Conservation (phyloP, 2,329 filamentous ascomycete species). For the Myrmaecium sp. region DNA sequence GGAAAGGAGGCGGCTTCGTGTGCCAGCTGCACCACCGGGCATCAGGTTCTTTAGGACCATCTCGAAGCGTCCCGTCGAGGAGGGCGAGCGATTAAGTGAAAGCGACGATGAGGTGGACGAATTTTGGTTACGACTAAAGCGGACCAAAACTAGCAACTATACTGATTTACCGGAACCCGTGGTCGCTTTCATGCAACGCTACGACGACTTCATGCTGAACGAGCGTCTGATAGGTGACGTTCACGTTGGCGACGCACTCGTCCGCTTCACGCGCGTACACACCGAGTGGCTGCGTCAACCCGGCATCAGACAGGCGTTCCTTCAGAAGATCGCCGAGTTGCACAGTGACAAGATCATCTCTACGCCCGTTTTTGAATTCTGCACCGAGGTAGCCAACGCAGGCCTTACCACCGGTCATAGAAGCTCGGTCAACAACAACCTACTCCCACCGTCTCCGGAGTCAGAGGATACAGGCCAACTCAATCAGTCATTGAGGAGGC, state of each 20-base stretch:
- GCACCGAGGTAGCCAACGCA: slow-evolving; percentile 4
- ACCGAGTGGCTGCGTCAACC: slow-evolving; percentile 9
- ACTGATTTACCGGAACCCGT: slow-evolving; percentile 5
- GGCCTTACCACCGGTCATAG: background rate
- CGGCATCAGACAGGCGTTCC: slow-evolving; percentile 11
- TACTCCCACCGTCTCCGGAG: background rate
- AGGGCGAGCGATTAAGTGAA: slow-evolving; percentile 23
- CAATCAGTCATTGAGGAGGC: background rate
- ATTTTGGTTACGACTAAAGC: slow-evolving; percentile 18
- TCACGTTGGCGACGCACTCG: slow-evolving; percentile 19
- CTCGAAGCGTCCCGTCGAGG: slow-evolving; percentile 20
- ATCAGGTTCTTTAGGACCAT: slow-evolving; percentile 23
- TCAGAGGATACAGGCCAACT: background rate
- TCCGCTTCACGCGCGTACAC: slow-evolving; percentile 21
- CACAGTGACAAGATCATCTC: slow-evolving; percentile 13
- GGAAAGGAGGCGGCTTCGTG: slow-evolving; percentile 13
- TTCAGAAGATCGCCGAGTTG: slow-evolving; percentile 17
- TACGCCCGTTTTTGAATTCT: slow-evolving; percentile 8
- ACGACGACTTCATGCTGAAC: slow-evolving; percentile 19
- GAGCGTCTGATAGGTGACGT: slow-evolving; percentile 19
- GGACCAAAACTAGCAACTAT: slow-evolving; percentile 10
- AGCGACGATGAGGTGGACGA: slow-evolving; percentile 27
- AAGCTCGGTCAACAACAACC: background rate
- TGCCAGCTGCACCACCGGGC: slow-evolving; percentile 17
- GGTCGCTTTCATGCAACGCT: slow-evolving; percentile 18